Base-by-base conservation (phyloP, 169 alveolate genomes). In the Amoebophrya sp. region DNA sequence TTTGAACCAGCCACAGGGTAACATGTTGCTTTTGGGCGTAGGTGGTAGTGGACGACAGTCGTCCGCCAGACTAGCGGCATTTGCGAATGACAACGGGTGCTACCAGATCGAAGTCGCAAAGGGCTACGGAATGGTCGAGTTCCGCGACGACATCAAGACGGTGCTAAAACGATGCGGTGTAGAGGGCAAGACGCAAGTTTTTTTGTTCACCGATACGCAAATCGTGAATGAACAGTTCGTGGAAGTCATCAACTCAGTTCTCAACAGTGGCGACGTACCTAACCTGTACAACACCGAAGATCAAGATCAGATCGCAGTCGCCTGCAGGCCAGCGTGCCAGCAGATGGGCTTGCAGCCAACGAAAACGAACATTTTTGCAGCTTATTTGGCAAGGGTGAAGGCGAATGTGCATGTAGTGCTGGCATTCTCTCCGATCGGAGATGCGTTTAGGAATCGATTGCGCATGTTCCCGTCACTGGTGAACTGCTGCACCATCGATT, bases 401-500 rank as follows among this genome's bases (percentile, higher is more conserved):
- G 95, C 96, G 77, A 98, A 97, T 93, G 97, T 97, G 92, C 98
- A 97, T 93, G 95, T 97, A n/a, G 96, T 97, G 40, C 94, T 97
- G 92, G 99, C 99, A 41, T 96, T 97, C 97, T 94, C 97, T 36
- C 98, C 99, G 0, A 94, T 97, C 2, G 99, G 99, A 90, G 98
- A 95, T 91, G 94, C 95, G 91, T 97, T 97, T 95, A 89, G 93
- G 41, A 92, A 92, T 23, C 93, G 98, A 92, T 93, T 97, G 83
- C 95, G 99, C 94, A 96, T 96, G 97, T 97, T 97, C 97, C 99
- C 99, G 18, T 97, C 98, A 40, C 96, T 97, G 89, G 98, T 97
- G 29, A 97, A 97, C 92, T 97, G 98, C 93, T 97, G 98, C 93
- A 97, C 98, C 91, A 96, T 97, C 65, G 98, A 97, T 94, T 97